Evolutionary conservation across 352 stramenopile species (phyloP).

Genomic region (Globisporangium perplexum): DNA sequence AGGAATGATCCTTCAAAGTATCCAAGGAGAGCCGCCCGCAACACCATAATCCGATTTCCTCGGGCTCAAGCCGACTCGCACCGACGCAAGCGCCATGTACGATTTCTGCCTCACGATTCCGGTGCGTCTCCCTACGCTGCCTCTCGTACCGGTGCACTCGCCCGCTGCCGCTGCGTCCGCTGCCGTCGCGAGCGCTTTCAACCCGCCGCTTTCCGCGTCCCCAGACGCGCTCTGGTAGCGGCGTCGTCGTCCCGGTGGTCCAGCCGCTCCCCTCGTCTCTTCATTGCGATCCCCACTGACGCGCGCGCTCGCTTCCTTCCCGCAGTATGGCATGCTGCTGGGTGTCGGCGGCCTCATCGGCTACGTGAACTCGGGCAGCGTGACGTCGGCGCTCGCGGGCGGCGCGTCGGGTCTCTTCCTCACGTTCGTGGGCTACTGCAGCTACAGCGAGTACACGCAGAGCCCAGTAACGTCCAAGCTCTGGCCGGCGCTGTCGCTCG

Average conservation of each 20-base stretch:
- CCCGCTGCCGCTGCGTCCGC: not conserved
- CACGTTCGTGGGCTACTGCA: conserved; percentile 78
- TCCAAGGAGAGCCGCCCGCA: no score
- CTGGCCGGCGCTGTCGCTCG: conserved; percentile 61
- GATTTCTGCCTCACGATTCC: conserved; percentile 87
- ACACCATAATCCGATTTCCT: no score
- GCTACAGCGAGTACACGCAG: conserved; percentile 82
- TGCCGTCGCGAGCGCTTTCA: no score
- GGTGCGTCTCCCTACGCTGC: conserved; percentile 29
- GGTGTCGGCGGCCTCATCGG: conserved; percentile 64
- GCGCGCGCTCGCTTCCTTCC: no score
- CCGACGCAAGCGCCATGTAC: conserved; percentile 41
- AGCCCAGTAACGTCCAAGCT: conserved; percentile 74
- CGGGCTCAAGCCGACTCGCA: no score
- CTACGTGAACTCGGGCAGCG: conserved; percentile 72
- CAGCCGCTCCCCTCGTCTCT: not conserved
- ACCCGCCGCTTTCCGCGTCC: no score
- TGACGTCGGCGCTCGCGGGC: conserved; percentile 56
- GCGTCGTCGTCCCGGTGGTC: conserved; percentile 2
- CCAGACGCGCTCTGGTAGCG: not conserved
- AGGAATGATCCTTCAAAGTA: not conserved
- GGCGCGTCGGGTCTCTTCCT: conserved; percentile 63
- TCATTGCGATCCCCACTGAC: not conserved
- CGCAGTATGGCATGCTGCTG: conserved; percentile 69
- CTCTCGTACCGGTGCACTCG: not conserved